phyloP scores from a whole-genome alignment of 306 rosid genomes.

The Cucumis sativus region DNA sequence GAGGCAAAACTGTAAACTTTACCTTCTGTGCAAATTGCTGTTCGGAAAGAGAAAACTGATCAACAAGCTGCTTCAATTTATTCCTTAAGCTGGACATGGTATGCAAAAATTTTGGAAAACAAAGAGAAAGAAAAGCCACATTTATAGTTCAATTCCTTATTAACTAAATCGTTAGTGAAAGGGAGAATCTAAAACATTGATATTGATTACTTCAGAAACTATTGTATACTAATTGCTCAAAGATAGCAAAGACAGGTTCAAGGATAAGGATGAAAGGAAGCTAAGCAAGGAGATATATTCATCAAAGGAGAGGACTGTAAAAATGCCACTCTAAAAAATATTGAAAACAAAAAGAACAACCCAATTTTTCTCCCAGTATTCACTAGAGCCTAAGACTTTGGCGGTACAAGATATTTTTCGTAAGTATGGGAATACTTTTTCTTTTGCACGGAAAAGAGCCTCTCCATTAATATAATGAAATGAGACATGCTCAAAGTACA shows the following conservation, averaged over 20 bases:
- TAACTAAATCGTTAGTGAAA: background rate
- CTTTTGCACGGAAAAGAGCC: too few relatives aligned
- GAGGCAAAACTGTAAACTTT: slow-evolving; percentile 12
- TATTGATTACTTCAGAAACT: background rate
- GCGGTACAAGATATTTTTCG: background rate
- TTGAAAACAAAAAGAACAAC: too few relatives aligned
- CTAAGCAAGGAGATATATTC: background rate
- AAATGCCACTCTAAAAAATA: background rate
- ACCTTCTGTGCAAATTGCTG: slow-evolving; percentile 77
- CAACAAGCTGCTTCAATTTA: slow-evolving; percentile 68
- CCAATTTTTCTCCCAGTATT: background rate
- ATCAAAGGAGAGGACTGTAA: background rate
- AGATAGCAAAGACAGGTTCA: background rate
- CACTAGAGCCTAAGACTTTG: background rate
- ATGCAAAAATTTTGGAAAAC: background rate
- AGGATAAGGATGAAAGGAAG: background rate
- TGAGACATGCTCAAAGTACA: too few relatives aligned
- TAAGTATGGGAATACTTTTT: background rate
- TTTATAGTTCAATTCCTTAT: background rate
- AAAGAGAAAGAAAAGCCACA: background rate
- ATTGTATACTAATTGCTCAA: background rate
- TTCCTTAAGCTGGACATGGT: slow-evolving; percentile 57
- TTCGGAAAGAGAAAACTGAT: slow-evolving; percentile 66
- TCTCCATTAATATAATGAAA: too few relatives aligned
- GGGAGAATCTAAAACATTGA: background rate